A percentile compares a stretch with the other conserved stretches of the same genome.
Evolutionary conservation across 2,329 filamentous ascomycete species (phyloP).

Genomic region (Xylaria sp.): DNA sequence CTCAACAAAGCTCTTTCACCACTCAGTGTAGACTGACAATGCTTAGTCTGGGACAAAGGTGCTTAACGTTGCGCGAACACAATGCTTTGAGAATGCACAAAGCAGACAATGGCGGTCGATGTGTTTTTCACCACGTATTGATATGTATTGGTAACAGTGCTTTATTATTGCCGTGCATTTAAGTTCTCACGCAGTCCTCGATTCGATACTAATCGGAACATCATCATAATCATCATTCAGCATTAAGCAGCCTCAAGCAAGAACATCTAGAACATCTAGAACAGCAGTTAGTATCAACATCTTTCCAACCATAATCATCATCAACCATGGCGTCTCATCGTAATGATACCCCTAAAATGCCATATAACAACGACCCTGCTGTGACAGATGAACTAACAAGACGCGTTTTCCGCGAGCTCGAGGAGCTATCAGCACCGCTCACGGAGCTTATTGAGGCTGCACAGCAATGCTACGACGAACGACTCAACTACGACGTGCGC

Average conservation of each 20-base stretch:
- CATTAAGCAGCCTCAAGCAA: background rate
- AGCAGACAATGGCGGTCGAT: too few species aligned
- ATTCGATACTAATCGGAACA: background rate
- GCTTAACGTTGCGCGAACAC: too few species aligned
- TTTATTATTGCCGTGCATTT: background rate
- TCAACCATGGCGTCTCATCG: constrained; percentile 6
- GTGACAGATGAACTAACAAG: background rate
- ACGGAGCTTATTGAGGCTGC: background rate
- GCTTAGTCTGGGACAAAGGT: background rate
- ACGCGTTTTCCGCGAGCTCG: background rate
- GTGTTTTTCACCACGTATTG: too few species aligned
- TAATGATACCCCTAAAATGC: background rate
- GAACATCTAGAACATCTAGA: constrained; percentile 10
- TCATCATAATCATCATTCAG: background rate
- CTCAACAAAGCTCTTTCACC: background rate
- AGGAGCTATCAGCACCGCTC: background rate
- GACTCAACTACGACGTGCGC: background rate
- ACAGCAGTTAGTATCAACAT: too few species aligned
- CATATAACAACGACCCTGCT: background rate
- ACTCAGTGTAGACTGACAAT: background rate
- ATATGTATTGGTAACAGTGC: too few species aligned
- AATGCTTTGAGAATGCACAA: too few species aligned
- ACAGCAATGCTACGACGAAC: background rate
- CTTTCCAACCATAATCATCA: too few species aligned
- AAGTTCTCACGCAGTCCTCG: background rate